Percentiles rank a stretch among this genome's conserved stretches.
phyloP scores from a whole-genome alignment of 2,329 filamentous ascomycete species.

The Fusarium dimerum region DNA sequence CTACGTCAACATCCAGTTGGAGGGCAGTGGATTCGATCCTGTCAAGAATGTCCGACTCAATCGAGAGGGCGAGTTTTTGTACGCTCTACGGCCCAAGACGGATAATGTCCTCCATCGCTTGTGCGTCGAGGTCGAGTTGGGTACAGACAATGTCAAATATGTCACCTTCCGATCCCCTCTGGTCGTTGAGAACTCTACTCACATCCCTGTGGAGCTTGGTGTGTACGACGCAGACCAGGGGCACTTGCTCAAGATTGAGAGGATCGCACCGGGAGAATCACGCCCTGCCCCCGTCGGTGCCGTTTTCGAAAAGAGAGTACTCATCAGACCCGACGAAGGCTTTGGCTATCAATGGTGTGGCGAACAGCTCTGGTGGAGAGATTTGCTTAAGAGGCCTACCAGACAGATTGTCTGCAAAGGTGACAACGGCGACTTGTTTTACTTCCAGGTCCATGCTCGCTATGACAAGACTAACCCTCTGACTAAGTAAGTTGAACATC shows the following conservation, averaged over 20 bases:
- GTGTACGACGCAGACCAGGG: constrained; percentile 86
- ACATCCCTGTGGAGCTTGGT: constrained; percentile 92
- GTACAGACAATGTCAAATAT: constrained; percentile 96
- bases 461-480: constrained; percentile 84
- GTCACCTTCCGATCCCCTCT: constrained; percentile 93
- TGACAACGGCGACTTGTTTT: constrained; percentile 87
- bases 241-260: constrained; percentile 94
- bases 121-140: constrained; percentile 87
- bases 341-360: constrained; percentile 96
- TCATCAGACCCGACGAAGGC: constrained; percentile 89
- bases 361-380: constrained; percentile 89
- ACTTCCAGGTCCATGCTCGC: constrained; percentile 90
- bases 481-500: constrained; percentile 55
- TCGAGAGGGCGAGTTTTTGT: constrained; percentile 91
- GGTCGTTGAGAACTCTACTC: constrained; percentile 91
- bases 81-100: constrained; percentile 83
- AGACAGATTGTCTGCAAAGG: constrained; percentile 86
- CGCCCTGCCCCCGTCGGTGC: constrained; percentile 90
- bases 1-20: constrained; percentile 78
- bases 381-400: constrained; percentile 81
- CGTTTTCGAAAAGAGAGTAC: constrained; percentile 82
- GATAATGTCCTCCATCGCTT: constrained; percentile 85
- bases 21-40: constrained; percentile 91
- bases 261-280: constrained; percentile 88
- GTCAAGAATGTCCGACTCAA: constrained; percentile 87